Evolutionary conservation across 179 eudicot species (phyloP).

Genomic region (Carnegiea gigantea): DNA sequence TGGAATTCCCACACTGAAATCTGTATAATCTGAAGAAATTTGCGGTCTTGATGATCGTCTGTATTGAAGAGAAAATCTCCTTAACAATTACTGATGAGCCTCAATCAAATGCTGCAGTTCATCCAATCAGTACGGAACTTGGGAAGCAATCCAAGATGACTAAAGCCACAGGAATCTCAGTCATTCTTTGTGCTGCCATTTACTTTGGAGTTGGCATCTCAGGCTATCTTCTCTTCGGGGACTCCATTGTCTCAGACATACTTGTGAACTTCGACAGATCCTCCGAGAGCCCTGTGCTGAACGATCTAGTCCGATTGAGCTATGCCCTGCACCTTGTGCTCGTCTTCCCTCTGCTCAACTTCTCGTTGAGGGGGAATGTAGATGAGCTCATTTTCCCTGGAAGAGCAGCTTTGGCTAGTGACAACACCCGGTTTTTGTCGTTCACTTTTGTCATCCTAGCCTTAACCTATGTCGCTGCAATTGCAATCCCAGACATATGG

Average conservation of each 20-base stretch:
- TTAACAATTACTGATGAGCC: neutral
- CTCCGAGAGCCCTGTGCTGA: conserved; percentile 50
- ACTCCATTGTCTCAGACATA: conserved; percentile 82
- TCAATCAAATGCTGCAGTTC: conserved; percentile 47
- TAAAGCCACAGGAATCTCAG: conserved; percentile 62
- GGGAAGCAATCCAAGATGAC: conserved; percentile 67
- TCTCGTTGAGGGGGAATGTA: conserved; percentile 59
- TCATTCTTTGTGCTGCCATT: conserved; percentile 59
- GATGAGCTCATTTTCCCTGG: conserved; percentile 66
- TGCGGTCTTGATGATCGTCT: no score
- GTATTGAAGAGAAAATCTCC: neutral
- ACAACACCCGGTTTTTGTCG: conserved; percentile 49
- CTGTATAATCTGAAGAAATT: neutral
- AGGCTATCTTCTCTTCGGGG: conserved; percentile 88
- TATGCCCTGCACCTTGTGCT: conserved; percentile 87
- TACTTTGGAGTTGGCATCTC: conserved; percentile 84
- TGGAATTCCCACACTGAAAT: no score
- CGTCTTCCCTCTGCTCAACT: conserved; percentile 81
- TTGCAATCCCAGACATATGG: conserved; percentile 84
- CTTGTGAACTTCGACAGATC: conserved; percentile 78
- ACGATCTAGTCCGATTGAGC: conserved; percentile 68
- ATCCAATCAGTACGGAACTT: conserved; percentile 79
- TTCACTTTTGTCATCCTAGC: conserved; percentile 52
- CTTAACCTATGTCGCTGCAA: conserved; percentile 55
- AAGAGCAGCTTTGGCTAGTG: conserved; percentile 40